Conservation (phyloP, 345 rosid species). For the Murraya paniculata region DNA sequence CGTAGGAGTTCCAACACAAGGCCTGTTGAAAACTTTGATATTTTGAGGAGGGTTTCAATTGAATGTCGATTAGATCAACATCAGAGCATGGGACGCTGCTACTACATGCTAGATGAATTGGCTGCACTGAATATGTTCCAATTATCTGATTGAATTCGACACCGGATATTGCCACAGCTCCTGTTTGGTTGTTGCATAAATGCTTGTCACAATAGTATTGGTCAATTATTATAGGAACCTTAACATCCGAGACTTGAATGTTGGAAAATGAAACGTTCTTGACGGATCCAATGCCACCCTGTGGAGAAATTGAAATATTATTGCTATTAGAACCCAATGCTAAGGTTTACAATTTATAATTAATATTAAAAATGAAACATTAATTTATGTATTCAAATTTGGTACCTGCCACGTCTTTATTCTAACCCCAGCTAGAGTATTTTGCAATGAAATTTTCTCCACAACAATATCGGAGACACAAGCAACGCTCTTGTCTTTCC, state of each 20-base stretch:
- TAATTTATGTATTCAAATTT: background rate
- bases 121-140: conserved; percentile 66
- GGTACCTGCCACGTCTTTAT: conserved; percentile 94
- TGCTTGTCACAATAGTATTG: conserved; percentile 86
- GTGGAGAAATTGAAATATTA: background rate
- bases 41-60: conserved; percentile 45
- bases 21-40: conserved; percentile 37
- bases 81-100: conserved; percentile 61
- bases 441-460: conserved; percentile 49
- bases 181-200: conserved; percentile 68
- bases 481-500: conserved; percentile 66
- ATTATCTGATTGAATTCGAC: conserved; percentile 54
- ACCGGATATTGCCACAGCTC: conserved; percentile 67
- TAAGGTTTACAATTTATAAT: background rate
- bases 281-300: conserved; percentile 79
- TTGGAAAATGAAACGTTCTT: conserved; percentile 74
- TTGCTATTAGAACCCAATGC: background rate
- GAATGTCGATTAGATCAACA: conserved; percentile 62
- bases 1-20: conserved; percentile 83
- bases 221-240: conserved; percentile 73
- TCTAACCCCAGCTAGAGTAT: conserved; percentile 70
- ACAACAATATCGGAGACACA: conserved; percentile 71
- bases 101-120: conserved; percentile 78
- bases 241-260: conserved; percentile 65
- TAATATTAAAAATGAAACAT: background rate